These are phyloP conservation scores for Panellus pusillus DNA, from an alignment of 768 basidiomycete genomes.

Conservation along the genomic window DNA sequence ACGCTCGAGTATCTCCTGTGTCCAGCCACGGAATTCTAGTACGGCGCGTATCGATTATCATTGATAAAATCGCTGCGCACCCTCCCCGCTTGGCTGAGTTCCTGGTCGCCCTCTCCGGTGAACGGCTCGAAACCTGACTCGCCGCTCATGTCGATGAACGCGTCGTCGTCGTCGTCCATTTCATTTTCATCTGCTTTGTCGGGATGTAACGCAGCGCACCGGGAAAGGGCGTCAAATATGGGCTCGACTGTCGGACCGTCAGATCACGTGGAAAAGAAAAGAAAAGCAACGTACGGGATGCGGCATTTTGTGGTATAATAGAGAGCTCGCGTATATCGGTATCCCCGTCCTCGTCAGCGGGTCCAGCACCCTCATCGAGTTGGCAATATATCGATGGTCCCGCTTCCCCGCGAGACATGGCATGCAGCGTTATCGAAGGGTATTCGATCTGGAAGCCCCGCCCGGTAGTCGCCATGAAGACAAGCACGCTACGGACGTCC, in stretches of 20 bases:
- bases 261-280: neutral
- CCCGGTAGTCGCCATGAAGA: conserved; percentile 69
- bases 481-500: conserved; percentile 54
- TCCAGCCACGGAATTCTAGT: conserved; percentile 53
- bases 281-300: conserved; percentile 51
- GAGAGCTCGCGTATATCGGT: conserved; percentile 74
- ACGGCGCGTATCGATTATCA: conserved; percentile 76
- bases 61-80: conserved; percentile 87
- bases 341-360: conserved; percentile 30
- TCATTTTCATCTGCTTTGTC: conserved; percentile 56
- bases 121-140: conserved; percentile 47
- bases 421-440: conserved; percentile 89
- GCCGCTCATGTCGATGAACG: too few relatives aligned
- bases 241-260: conserved; percentile 57
- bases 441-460: conserved; percentile 83
- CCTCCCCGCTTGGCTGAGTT: conserved; percentile 85
- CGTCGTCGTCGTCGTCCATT: conserved; percentile 31
- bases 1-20: conserved; percentile 76
- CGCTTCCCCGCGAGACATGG: conserved; percentile 70
- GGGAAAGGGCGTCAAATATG: conserved; percentile 84
- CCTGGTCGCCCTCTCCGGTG: conserved; percentile 59
- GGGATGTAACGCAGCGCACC: conserved; percentile 82
- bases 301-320: conserved; percentile 62
- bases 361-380: conserved; percentile 63
- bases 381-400: conserved; percentile 89